Conservation (phyloP, 176 grass and related monocot genomes). For the Neostapfia colusana region DNA sequence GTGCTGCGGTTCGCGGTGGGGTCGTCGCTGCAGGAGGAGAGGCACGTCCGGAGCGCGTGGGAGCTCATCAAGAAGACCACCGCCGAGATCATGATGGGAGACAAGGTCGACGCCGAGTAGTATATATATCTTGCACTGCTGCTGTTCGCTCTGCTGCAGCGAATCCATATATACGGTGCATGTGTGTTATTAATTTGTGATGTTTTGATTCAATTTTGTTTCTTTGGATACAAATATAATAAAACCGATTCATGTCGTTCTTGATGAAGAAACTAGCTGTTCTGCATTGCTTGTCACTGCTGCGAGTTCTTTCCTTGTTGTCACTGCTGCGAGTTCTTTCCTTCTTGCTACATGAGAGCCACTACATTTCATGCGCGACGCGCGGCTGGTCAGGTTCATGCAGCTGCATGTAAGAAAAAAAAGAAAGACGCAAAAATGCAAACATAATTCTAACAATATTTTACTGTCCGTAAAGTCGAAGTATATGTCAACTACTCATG, state of each 20-base stretch:
- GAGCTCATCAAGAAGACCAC: constrained; percentile 9
- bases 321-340: no score
- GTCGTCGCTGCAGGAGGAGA: constrained; percentile 20
- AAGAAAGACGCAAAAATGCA: no score
- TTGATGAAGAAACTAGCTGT: not conserved
- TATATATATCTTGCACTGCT: not conserved
- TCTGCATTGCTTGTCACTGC: not conserved
- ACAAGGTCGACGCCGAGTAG: not conserved
- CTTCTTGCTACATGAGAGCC: no score
- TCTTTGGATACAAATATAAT: not conserved
- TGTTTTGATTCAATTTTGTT: not conserved
- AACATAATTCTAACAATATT: no score
- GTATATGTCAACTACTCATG: no score
- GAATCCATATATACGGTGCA: not conserved
- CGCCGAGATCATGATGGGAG: not conserved
- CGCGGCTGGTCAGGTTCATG: not conserved
- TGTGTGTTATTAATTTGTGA: no score
- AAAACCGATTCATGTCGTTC: not conserved
- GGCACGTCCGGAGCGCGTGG: constrained; percentile 13
- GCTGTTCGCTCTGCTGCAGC: not conserved
- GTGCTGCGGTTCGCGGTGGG: constrained; percentile 26
- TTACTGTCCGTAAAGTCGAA: no score
- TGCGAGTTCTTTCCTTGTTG: not conserved
- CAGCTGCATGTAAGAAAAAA: not conserved
- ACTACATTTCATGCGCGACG: no score